Base-by-base conservation (phyloP, 306 rosid genomes). In the Hippophae rhamnoides region DNA sequence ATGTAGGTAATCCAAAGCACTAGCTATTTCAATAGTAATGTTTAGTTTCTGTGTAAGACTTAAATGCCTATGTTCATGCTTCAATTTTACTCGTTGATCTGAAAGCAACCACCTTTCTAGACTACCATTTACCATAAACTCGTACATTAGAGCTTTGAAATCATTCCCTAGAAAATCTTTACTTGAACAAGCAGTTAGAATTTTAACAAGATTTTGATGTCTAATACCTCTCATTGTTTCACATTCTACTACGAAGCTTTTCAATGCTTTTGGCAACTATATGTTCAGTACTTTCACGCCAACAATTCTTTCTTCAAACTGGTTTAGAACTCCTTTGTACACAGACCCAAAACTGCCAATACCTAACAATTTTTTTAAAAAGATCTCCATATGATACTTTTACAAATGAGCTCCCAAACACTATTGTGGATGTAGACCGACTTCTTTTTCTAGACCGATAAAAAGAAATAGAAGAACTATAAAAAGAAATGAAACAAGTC, bases 231-330 rank as follows among this genome's bases (percentile, higher is more conserved):
- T 31, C 38, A 31, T 31, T 2, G 38, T 4, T 31, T 31, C 38
- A 4, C 38, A 31, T 31, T 31, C 38, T 31, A 4, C 38, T 31
- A 31, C 5, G 10, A 63, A 63, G 11, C 57, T 51, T 23, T 55
- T 65, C 13, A 60, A 41, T 25, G 68, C 73, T 40, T 51, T 25
- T 58, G 56, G 23, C 7, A 11, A 27, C 5, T 71, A 53, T 53
- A 58, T 52, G 10, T 67, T 63, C 23, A 76, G 57, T 10, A 71
- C 71, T 58, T 71, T 76, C 13, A 76, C 52, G 1, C 77, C 74
- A n/a, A 76, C 68, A 38, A 7, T 25, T 46, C 1, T 1, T 13
- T 8, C 38, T 46, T 12, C 60, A 10, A 51, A 44, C 26, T 58
- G 54, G 41, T 42, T 7, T 8, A 66, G 38, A 40, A 41, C 43